Conservation (phyloP, 345 rosid species). For the Corchorus olitorius region DNA sequence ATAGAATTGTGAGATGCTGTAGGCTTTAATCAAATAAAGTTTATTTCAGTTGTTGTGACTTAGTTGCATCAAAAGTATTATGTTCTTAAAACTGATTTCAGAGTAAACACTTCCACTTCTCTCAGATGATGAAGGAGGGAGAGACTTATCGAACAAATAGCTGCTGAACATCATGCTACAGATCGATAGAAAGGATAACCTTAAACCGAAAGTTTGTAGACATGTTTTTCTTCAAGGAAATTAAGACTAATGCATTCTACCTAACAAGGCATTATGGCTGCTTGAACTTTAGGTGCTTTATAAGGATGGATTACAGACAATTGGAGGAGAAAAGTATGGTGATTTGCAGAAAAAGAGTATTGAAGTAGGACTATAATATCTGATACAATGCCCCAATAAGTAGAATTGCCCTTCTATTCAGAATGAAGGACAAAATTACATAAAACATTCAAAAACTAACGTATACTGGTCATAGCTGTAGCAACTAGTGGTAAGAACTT, state of each 20-base stretch:
- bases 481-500: conserved; percentile 2
- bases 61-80: neutral
- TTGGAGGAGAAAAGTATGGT: neutral
- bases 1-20: neutral
- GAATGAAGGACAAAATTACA: neutral
- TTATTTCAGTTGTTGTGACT: neutral
- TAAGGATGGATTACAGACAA: neutral
- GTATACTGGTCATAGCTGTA: neutral
- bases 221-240: neutral
- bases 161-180: neutral
- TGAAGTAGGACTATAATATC: neutral
- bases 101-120: neutral
- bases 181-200: neutral
- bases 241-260: neutral
- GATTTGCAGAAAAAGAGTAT: neutral
- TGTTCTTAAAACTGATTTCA: neutral
- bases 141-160: neutral
- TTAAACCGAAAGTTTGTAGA: neutral
- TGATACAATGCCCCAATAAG: neutral
- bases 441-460: neutral
- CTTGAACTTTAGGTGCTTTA: neutral
- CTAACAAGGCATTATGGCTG: too few relatives aligned
- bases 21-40: conserved; percentile 4
- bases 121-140: neutral
- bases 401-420: neutral